These are phyloP conservation scores for Blastobotrys peoriensis DNA, from an alignment of 805 yeast species.

Conservation along the genomic window DNA sequence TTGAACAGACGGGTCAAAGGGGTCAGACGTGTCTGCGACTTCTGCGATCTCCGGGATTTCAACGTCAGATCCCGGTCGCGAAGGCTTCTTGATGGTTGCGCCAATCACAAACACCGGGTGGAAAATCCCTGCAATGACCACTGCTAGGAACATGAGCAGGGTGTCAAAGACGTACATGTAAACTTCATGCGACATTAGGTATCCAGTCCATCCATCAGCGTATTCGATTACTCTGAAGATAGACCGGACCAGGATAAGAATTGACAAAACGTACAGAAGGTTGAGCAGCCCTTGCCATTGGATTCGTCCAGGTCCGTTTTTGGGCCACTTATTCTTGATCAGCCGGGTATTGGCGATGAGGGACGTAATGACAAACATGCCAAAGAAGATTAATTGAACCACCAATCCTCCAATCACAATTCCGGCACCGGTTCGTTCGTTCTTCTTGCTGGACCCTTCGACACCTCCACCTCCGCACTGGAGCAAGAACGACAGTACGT, in stretches of 20 bases:
- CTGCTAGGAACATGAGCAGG: conserved; percentile 12
- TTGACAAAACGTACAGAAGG: conserved; percentile 34
- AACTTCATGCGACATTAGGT: conserved; percentile 15
- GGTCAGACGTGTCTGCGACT: no score
- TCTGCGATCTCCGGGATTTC: no score
- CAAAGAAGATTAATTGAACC: conserved; percentile 68
- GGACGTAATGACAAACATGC: conserved; percentile 49
- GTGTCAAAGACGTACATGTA: conserved; percentile 17
- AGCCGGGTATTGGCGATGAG: conserved; percentile 15
- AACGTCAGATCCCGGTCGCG: neutral
- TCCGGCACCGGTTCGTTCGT: conserved; percentile 45
- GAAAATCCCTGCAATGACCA: neutral
- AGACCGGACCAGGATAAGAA: conserved; percentile 59
- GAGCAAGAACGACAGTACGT: conserved; percentile 53
- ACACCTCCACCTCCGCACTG: conserved; percentile 77
- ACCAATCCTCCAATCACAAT: conserved; percentile 74
- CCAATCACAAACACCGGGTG: conserved; percentile 2
- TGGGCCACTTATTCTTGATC: conserved; percentile 1
- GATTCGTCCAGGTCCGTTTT: conserved; percentile 5
- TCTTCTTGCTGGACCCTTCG: conserved; percentile 43
- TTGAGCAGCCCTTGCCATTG: conserved; percentile 9
- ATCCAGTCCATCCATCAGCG: conserved; percentile 6
- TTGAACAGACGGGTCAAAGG: no score
- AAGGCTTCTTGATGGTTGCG: neutral
- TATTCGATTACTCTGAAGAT: conserved; percentile 49